Conservation (phyloP, 805 yeast genomes). For the Dipodascus geniculatus region DNA sequence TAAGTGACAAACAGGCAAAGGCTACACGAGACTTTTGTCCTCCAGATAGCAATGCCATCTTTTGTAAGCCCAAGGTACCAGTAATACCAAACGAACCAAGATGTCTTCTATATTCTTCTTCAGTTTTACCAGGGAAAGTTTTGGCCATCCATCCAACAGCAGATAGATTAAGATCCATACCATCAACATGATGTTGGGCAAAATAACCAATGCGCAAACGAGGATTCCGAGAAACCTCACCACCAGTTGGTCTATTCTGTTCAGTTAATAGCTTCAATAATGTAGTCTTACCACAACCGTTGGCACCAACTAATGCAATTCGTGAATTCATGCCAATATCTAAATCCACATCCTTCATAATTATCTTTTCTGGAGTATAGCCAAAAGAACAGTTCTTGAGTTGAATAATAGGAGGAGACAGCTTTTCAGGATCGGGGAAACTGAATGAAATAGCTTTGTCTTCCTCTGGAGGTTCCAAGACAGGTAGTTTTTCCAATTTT, state of each 20-base stretch:
- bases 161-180: constrained; percentile 76
- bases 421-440: constrained; percentile 89
- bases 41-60: constrained; percentile 82
- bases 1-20: constrained; percentile 85
- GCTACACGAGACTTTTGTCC: constrained; percentile 99
- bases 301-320: constrained; percentile 95
- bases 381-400: constrained; percentile 81
- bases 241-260: constrained; percentile 58
- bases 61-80: constrained; percentile 85
- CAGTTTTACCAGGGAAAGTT: constrained; percentile 84
- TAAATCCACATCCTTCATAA: constrained; percentile 68
- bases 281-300: constrained; percentile 98
- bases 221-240: constrained; percentile 68
- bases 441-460: constrained; percentile 75
- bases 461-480: constrained; percentile 88
- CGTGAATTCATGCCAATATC: constrained; percentile 91
- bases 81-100: constrained; percentile 96
- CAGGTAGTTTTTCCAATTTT: constrained; percentile 87
- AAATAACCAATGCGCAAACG: constrained; percentile 90
- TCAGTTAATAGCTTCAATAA: constrained; percentile 79
- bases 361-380: constrained; percentile 50
- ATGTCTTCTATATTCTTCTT: constrained; percentile 94
- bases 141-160: constrained; percentile 94
- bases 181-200: constrained; percentile 97
- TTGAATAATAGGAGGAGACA: constrained; percentile 90